Conservation (phyloP, 306 rosid genomes). For the Gillenia trifoliata region DNA sequence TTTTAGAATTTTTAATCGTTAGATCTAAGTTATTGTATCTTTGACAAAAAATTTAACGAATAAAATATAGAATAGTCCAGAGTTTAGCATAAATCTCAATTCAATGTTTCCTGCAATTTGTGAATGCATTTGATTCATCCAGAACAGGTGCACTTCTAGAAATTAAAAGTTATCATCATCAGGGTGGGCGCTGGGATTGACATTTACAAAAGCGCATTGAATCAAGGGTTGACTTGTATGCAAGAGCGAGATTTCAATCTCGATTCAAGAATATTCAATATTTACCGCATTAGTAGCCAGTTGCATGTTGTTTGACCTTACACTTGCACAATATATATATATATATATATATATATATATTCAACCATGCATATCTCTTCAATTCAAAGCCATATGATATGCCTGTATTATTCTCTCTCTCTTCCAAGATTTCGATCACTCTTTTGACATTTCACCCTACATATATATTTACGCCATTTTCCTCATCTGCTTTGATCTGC, state of each 20-base stretch:
- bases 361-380: neutral
- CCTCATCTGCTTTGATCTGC: neutral
- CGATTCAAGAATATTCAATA: neutral
- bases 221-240: constrained; percentile 8
- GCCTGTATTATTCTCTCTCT: neutral
- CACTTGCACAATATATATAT: neutral
- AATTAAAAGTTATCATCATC: neutral
- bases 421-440: neutral
- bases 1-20: too few relatives aligned
- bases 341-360: too few relatives aligned
- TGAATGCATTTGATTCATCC: neutral
- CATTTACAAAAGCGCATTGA: neutral
- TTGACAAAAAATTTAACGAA: neutral
- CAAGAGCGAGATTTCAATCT: neutral
- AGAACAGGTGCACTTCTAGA: neutral
- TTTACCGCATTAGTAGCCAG: neutral
- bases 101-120: too few relatives aligned
- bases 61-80: too few relatives aligned
- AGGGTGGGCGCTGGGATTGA: constrained; percentile 6
- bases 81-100: too few relatives aligned
- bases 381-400: neutral
- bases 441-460: neutral
- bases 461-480: neutral
- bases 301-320: constrained; percentile 19
- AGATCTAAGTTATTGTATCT: too few relatives aligned